Evolutionary conservation across 2,329 filamentous ascomycete species (phyloP).

Genomic region (Epichloe glyceriae): DNA sequence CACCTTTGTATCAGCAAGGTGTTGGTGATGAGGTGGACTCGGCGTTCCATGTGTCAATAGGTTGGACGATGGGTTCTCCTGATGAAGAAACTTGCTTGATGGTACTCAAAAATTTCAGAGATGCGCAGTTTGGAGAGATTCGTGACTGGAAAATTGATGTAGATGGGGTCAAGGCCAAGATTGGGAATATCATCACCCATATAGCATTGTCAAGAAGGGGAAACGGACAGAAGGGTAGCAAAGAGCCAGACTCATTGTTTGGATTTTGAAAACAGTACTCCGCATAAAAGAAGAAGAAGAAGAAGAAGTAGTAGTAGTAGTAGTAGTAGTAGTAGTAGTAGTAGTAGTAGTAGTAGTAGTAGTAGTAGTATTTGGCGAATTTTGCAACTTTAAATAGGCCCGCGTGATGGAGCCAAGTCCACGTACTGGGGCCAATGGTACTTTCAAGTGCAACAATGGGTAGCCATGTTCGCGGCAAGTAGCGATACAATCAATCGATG

Average conservation of each 20-base stretch:
- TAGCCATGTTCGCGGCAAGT: no score
- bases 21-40: conserved; percentile 12
- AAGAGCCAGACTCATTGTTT: conserved; percentile 7
- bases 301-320: no score
- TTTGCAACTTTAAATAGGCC: no score
- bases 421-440: no score
- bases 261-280: neutral
- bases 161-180: conserved; percentile 56
- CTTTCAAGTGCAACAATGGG: no score
- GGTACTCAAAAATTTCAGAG: conserved; percentile 14
- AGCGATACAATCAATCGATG: neutral
- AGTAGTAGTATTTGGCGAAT: no score
- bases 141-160: conserved; percentile 38
- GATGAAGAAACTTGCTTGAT: conserved; percentile 22
- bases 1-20: conserved; percentile 49
- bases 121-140: conserved; percentile 18
- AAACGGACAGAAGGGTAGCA: neutral
- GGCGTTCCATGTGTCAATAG: conserved; percentile 80
- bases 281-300: no score
- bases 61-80: conserved; percentile 58
- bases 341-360: no score
- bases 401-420: no score
- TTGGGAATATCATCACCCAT: conserved; percentile 55
- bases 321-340: no score
- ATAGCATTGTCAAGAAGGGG: conserved; percentile 22